Evolutionary conservation across 164 flowering plant genomes (phyloP), one percentile per base, ranked within the genome.

Genomic region (Vitis riparia): DNA sequence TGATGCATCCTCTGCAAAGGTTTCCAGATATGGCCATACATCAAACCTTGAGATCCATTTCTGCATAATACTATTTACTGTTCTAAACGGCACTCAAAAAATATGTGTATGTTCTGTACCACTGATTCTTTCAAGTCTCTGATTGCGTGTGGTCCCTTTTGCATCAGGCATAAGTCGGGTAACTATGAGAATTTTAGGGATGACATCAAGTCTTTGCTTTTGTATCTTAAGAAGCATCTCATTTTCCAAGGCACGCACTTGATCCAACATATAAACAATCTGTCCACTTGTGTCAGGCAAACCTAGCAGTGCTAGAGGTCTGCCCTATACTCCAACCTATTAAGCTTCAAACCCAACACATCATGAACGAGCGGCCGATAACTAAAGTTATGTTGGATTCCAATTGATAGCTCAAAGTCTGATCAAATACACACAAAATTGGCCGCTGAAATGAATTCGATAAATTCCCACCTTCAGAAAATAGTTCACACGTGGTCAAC

Each of bases 221-320:
- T 75, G 70, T 13, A 77, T 77, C 44, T 81, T 68, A 3, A 44
- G 66, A 19, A 75, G 67, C 70, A 82, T 16, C 60, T 82, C 85
- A 29, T 62, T 73, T 63, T 82, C 85, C 49, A 82, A 29, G 29
- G 85, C 1, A 19, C 68, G 67, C 3, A 82, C 85, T 79, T 82
- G 85, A 71, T 82, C 85, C 5, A 82, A 71, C 65, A 82, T 80
- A 60, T 80, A 79, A 55, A 79, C 79, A 4, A 79, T 69, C 82
- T 79, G 72, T 19, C 23, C 23, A 19, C 23, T 1, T 19, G 23
- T 19, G 23, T 19, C 23, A 19, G 23, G 23, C 23, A 19, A 19
- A 19, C 23, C 23, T 19, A 19, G 23, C 23, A 19, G 1, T 19
- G 23, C 0, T 19, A 19, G 23, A 19, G 23, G 23, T 19, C 23